Evolutionary conservation across 2,329 filamentous ascomycete species (phyloP), one percentile per base, ranked within the genome.

Genomic region (Fusarium sp.): DNA sequence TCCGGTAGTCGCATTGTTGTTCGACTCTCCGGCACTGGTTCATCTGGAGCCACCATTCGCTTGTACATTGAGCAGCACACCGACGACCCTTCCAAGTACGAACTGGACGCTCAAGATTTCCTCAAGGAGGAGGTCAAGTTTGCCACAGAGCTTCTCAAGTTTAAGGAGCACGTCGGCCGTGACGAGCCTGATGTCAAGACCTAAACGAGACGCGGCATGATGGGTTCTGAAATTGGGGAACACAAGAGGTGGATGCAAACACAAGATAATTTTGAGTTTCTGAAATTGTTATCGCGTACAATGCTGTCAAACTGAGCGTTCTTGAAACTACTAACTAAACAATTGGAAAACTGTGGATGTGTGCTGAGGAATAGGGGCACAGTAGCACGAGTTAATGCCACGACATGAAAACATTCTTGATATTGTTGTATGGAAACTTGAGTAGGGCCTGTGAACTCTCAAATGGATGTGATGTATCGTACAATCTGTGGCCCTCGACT

Each of bases 11-110:
- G 96, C 77, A 96, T 98, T 70, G 95, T 99, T 59, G 95, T 98
- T 66, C 93, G 96, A 79, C 88, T 99, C 69, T 98, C 96, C 4
- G 96, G 96, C 57, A 99, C 96, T 26, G 96, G 96, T 75, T 97
- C 94, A 78, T 97, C 94, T 56, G 96, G 96, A 64, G 96, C 96
- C 54, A 99, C 96, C 38, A 98, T 99, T 82, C 93, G 96, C 73
- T 88, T 99, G 76, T 99, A 99, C 85, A 92, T 99, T 77, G 96
- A 99, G 90, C 96, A 96, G 88, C 94, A 98, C 87, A 95, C 94
- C 83, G 90, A 86, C 74, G 94, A 98, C 80, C 87, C 91, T 71
- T 91, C 89, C 71, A 95, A 91, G 69, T 97, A 96, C 81, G 90
- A 87, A 66, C 83, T 93, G 80, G 94, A 97, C 82, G 95, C 95